These are phyloP conservation scores for Coniochaeta sp. DNA, from an alignment of 2,329 filamentous ascomycete genomes.

Conservation along the genomic window DNA sequence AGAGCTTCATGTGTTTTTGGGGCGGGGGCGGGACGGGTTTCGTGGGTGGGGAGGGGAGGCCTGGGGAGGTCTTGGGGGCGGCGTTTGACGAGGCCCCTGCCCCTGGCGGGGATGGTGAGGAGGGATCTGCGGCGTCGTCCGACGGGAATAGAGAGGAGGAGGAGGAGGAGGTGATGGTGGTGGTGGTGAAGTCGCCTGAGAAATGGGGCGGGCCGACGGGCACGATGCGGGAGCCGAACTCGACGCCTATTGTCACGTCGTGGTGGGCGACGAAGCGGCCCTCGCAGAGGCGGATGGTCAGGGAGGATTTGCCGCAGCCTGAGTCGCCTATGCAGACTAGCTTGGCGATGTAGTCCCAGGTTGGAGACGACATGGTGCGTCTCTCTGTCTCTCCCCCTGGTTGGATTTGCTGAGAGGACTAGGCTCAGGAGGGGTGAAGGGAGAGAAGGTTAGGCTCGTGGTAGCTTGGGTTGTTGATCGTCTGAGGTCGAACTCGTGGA, in stretches of 20 bases:
- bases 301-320: slow-evolving; percentile 88
- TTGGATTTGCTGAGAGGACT: background rate
- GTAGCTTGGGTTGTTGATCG: background rate
- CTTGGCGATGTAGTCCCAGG: slow-evolving; percentile 99
- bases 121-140: background rate
- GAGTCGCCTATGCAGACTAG: slow-evolving; percentile 96
- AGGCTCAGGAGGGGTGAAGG: too few relatives aligned
- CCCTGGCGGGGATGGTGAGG: background rate
- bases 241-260: slow-evolving; percentile 95
- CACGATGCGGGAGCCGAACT: slow-evolving; percentile 67
- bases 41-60: slow-evolving; percentile 45
- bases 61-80: slow-evolving; percentile 13
- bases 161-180: slow-evolving; percentile 9
- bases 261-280: slow-evolving; percentile 90
- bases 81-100: background rate
- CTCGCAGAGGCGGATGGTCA: slow-evolving; percentile 93
- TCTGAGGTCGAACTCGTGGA: background rate
- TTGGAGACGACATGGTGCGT: slow-evolving; percentile 36
- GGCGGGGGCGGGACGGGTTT: slow-evolving; percentile 18
- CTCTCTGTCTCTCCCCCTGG: background rate
- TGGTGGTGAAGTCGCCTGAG: slow-evolving; percentile 12
- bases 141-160: slow-evolving; percentile 9
- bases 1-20: slow-evolving; percentile 84
- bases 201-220: slow-evolving; percentile 13
- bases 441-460: background rate